Conservation (phyloP, 108 stramenopile species). For the Schizochytrium sp. region DNA sequence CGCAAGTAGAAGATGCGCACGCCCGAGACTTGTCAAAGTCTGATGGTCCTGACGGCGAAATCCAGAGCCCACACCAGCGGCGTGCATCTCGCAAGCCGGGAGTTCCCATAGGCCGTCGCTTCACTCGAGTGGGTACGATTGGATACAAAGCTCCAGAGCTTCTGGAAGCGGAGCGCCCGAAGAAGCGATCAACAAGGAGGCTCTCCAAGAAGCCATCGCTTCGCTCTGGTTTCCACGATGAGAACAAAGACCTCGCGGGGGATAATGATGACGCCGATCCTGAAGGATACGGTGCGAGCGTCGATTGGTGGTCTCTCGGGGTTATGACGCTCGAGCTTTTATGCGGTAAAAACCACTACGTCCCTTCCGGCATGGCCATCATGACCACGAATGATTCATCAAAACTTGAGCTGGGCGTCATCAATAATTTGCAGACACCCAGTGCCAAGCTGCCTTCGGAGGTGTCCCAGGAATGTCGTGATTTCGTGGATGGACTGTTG, state of each 20-base stretch:
- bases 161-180: not conserved
- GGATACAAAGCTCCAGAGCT: constrained; percentile 15
- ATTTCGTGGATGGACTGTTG: not conserved
- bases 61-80: not conserved
- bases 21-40: too few species aligned
- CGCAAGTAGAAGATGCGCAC: too few species aligned
- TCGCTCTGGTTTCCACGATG: too few species aligned
- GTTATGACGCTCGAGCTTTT: not conserved
- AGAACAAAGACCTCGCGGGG: not conserved
- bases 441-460: not conserved
- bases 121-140: not conserved
- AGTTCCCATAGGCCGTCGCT: not conserved
- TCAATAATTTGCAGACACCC: not conserved
- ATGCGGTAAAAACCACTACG: not conserved
- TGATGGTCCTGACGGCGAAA: too few species aligned
- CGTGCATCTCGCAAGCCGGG: too few species aligned
- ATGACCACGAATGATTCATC: not conserved
- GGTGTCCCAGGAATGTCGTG: not conserved
- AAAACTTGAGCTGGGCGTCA: not conserved
- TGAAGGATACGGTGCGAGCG: not conserved
- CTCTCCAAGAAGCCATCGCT: not conserved
- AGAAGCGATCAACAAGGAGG: not conserved
- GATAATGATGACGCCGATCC: not conserved
- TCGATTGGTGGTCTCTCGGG: not conserved
- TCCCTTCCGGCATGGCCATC: not conserved